These are phyloP conservation scores for Sarcodon sp. DNA, from an alignment of 768 basidiomycete genomes.

Conservation along the genomic window DNA sequence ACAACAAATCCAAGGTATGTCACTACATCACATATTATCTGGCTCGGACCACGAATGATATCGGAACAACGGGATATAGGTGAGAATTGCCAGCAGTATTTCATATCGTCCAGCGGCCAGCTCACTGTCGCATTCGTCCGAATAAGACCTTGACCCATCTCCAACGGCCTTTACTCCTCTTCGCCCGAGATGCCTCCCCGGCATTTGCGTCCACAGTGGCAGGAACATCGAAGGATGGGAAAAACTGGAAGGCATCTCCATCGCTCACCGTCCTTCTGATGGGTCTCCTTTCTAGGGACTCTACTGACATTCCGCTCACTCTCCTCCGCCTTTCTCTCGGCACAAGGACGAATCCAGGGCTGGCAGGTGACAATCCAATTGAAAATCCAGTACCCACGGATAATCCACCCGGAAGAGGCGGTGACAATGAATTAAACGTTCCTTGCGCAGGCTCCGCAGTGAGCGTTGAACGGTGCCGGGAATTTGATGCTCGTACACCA, in stretches of 20 bases:
- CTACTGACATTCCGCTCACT: conserved; percentile 21
- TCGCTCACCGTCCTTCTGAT: conserved; percentile 34
- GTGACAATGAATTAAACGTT: conserved; percentile 2
- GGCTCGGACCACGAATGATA: too few relatives aligned
- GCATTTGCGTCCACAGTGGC: too few relatives aligned
- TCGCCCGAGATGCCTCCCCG: too few relatives aligned
- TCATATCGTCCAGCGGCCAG: too few relatives aligned
- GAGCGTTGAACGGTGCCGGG: conserved; percentile 1
- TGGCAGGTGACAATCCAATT: conserved; percentile 63
- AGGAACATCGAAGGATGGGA: not conserved
- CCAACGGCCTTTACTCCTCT: too few relatives aligned
- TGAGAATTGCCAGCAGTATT: too few relatives aligned
- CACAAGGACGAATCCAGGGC: conserved; percentile 65
- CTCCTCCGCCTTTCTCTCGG: conserved; percentile 38
- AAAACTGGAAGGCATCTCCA: conserved; percentile 18
- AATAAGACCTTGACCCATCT: too few relatives aligned
- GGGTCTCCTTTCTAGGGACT: conserved; percentile 9
- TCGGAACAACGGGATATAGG: too few relatives aligned
- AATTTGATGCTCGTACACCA: conserved; percentile 5
- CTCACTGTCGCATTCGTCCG: too few relatives aligned
- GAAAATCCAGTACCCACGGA: conserved; percentile 37
- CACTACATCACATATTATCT: too few relatives aligned
- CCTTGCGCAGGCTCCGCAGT: not conserved
- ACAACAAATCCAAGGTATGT: too few relatives aligned
- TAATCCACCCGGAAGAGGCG: conserved; percentile 11